Evolutionary conservation across 2,329 filamentous ascomycete genomes (phyloP).

Genomic region (Gnomoniopsis smithogilvyi): DNA sequence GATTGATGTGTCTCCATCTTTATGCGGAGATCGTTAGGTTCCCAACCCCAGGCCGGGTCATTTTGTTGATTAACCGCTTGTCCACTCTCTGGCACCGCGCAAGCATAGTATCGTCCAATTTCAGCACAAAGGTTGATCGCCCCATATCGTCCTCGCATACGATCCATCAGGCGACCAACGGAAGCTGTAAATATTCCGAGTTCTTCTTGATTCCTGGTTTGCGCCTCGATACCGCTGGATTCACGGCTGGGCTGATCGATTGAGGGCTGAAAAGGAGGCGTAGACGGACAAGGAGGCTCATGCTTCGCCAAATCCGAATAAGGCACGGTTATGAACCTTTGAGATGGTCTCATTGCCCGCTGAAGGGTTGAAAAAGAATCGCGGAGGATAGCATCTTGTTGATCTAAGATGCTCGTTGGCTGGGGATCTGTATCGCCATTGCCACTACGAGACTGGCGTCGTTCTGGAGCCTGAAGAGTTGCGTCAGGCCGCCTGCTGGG

Average conservation of each 20-base stretch:
- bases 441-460: not conserved
- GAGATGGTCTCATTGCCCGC: not conserved
- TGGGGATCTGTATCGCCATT: not conserved
- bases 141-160: not conserved
- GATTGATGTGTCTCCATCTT: slow-evolving; percentile 19
- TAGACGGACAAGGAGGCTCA: not conserved
- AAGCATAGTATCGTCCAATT: slow-evolving; percentile 27
- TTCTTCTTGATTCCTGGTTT: not conserved
- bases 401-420: not conserved
- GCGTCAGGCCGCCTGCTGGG: not conserved
- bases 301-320: not conserved
- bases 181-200: not conserved
- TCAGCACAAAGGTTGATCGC: slow-evolving; percentile 25
- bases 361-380: slow-evolving; percentile 1
- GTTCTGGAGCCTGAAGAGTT: not conserved
- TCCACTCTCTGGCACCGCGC: slow-evolving; percentile 17
- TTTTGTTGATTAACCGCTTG: slow-evolving; percentile 23
- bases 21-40: slow-evolving; percentile 10
- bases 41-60: slow-evolving; percentile 24
- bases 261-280: not conserved
- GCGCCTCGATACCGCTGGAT: not conserved
- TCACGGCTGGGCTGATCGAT: not conserved
- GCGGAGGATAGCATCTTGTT: not conserved
- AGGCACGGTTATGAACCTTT: not conserved
- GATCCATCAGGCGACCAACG: slow-evolving; percentile 2